Base-by-base conservation (phyloP, 2,329 filamentous ascomycete species). In the Ascochyta lentis region DNA sequence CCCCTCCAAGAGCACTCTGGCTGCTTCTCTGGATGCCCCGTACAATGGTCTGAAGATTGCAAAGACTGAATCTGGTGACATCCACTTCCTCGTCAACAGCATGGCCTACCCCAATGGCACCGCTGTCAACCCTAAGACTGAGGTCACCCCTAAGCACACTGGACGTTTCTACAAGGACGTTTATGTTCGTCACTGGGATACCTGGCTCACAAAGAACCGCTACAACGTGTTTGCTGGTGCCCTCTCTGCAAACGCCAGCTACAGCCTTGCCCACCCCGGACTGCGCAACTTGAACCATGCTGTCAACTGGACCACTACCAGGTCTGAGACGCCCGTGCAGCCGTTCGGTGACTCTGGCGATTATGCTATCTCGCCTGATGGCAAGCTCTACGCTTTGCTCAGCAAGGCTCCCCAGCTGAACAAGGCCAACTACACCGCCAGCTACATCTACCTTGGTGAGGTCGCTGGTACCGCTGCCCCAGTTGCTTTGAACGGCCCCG, bases 141-240 rank as follows among this genome's bases (percentile, higher is more conserved):
- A 84, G 38, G 77, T 83, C 52, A 84, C 84, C 64, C 78, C 84
- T 0, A 74, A 81, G 23, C 87, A 87, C 38, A 84, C 84, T 4
- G 91, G 85, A 19, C 87, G 85, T 67, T 83, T 91, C 31, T 95
- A 95, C 74, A 85, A 85, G 22, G 86, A 85, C 56, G 84, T 92
- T 34, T 95, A 90, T 68, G 87, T 89, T 26, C 86, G 91, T 24
- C 90, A 96, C 69, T 96, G 91, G 91, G 91, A 96, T 71, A 76
- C 82, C 5, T 96, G 89, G 79, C 80, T 87, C 31, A 86, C 84
- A 1, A 83, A 87, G 49, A 86, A 91, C 67, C 86, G 84, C 58
- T 89, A 87, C 68, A 84, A 89, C 1, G 81, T 96, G 15, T 95
- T 90, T 81, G 91, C 89, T 38, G 88, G 88, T 35, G 81, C 83